These are phyloP conservation scores for Termitomyces sp. DNA, from an alignment of 768 basidiomycete genomes.

Conservation along the genomic window DNA sequence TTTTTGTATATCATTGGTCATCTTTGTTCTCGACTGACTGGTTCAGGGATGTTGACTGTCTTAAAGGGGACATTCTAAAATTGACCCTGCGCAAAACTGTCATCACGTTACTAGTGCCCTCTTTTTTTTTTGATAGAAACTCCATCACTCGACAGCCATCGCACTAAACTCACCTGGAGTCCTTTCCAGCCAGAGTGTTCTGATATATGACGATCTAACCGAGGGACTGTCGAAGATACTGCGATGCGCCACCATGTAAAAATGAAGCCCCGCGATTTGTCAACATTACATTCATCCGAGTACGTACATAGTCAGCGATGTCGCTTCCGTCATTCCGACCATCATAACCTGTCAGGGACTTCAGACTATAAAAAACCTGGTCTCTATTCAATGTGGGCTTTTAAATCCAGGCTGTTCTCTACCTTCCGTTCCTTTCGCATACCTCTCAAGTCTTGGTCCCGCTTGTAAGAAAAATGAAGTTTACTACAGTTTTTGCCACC, in stretches of 20 bases:
- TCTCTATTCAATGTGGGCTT: neutral
- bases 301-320: constrained; percentile 14
- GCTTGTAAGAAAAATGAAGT: constrained; percentile 31
- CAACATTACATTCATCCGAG: neutral
- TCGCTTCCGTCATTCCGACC: constrained; percentile 12
- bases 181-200: no score
- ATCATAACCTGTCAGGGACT: constrained; percentile 5
- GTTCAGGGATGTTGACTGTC: neutral
- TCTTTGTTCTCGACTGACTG: neutral
- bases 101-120: neutral
- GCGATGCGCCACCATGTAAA: constrained; percentile 10
- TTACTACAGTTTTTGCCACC: constrained; percentile 33
- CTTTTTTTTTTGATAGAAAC: neutral
- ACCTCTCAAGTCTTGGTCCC: constrained; percentile 9
- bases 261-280: neutral
- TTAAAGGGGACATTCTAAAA: neutral
- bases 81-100: neutral
- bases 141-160: neutral
- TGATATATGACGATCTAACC: neutral
- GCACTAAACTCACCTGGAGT: neutral
- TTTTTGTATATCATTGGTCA: neutral
- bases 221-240: neutral
- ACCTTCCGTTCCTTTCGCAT: constrained; percentile 8
- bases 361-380: constrained; percentile 7
- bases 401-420: constrained; percentile 8